Evolutionary conservation across 2,329 filamentous ascomycete species (phyloP), one percentile per base, ranked within the genome.

Genomic region (Paraphoma sp.): DNA sequence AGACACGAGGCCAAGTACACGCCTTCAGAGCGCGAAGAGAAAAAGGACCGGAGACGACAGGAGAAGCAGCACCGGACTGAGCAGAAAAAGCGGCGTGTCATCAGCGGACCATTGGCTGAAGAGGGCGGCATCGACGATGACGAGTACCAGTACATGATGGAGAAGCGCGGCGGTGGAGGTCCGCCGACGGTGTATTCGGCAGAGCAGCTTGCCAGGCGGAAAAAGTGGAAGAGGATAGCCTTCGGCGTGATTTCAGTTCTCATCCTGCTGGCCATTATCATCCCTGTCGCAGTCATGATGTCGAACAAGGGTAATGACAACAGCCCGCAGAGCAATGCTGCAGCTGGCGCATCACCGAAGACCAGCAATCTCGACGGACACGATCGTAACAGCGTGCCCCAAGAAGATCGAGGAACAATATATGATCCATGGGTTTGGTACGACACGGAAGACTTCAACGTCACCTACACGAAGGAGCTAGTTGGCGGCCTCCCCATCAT

Each of bases 381-480:
- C 14, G 78, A 78, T 11, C 69, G 79, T 18, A 69, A 74, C 57
- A 76, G 74, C 53, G 80, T 83, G 36, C 81, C 81, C 1, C 78
- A 80, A 54, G 83, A 82, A 59, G 93, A 87, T 68, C 87, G 86
- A 75, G 92, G 88, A 12, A 91, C 90, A 2, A 89, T 90, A 60
- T 82, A 97, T 17, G 93, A 99, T 71, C 95, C 95, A 0, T 96
- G 92, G 75, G 88, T 89, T 1, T 99, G 95, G 95, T 89, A 90
- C 64, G 90, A 96, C 66, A 97, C 93, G 0, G 85, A 83, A 0
- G 92, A 93, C 69, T 97, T 98, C 81, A 99, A 99, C 73, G 85
- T 94, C 59, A 98, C 95, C 0, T 99, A 96, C 74, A 99, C 95
- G 0, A 87, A 89, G 57, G 85, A 87, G 48, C 93, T 87, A 12